Evolutionary conservation across 257 asterid genomes (phyloP).

Genomic region (Solanum chiquidenum): DNA sequence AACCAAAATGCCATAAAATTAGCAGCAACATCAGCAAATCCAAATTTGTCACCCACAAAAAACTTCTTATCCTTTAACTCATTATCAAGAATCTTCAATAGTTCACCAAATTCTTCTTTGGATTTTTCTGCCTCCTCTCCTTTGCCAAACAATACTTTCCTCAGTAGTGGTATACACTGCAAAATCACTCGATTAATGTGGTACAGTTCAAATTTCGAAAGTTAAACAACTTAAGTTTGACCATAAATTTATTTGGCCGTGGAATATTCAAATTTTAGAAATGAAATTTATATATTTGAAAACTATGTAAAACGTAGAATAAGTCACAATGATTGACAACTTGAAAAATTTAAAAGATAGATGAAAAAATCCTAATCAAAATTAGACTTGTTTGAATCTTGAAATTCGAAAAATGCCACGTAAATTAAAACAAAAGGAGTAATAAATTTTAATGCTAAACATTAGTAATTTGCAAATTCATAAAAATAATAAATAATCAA

Average conservation of each 20-base stretch:
- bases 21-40: not conserved
- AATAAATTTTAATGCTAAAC: too few species aligned
- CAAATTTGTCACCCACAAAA: not conserved
- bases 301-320: too few species aligned
- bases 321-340: accelerated
- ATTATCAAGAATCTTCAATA: not conserved
- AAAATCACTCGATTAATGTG: not conserved
- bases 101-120: not conserved
- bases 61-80: not conserved
- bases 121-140: not conserved
- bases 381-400: too few species aligned
- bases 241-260: too few species aligned
- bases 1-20: not conserved
- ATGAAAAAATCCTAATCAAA: too few species aligned
- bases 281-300: too few species aligned
- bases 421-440: not conserved
- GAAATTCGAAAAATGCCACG: accelerated
- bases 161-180: not conserved
- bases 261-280: too few species aligned
- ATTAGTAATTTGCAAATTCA: not conserved
- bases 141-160: not conserved
- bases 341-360: too few species aligned
- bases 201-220: too few species aligned
- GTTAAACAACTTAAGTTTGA: too few species aligned
- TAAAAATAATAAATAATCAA: too few species aligned